A percentile compares a stretch with the other conserved stretches of the same genome.
Conservation (phyloP, 768 basidiomycete genomes). For the Lyophyllum atratum region DNA sequence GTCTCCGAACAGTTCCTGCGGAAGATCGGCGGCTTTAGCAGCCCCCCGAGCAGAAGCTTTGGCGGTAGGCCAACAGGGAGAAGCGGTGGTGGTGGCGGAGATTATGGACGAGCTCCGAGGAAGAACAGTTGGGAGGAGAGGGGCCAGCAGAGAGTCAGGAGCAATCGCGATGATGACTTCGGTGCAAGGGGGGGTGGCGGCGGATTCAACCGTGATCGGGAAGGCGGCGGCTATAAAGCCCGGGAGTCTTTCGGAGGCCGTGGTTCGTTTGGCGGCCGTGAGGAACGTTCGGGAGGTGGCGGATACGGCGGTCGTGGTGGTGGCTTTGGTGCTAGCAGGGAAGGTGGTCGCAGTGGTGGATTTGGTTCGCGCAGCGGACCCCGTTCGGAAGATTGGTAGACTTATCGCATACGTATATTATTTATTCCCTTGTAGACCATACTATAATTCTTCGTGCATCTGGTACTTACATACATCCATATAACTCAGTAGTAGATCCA, state of each 20-base stretch:
- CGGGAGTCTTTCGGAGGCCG: background rate
- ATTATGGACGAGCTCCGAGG: background rate
- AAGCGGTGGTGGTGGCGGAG: background rate
- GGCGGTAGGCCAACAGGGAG: background rate
- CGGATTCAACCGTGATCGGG: background rate
- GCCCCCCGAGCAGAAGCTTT: background rate
- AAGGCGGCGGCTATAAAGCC: background rate
- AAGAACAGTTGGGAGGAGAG: slow-evolving; percentile 1
- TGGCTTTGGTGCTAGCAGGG: background rate
- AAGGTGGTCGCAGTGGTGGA: background rate
- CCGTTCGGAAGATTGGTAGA: background rate
- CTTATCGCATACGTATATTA: background rate
- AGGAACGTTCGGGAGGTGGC: background rate
- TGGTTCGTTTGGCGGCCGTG: background rate
- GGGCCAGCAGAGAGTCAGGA: background rate
- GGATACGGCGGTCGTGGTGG: background rate
- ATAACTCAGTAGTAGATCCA: slow-evolving; percentile 5
- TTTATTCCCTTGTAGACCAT: slow-evolving; percentile 8
- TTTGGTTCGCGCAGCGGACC: slow-evolving; percentile 1
- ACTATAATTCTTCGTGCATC: slow-evolving; percentile 5
- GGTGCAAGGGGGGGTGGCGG: background rate
- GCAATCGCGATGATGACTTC: background rate
- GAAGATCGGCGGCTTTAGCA: background rate
- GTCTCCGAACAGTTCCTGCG: slow-evolving; percentile 50
- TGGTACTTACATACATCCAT: background rate